Base-by-base conservation (phyloP, 2,329 filamentous ascomycete species). In the Amesomyces nigricolor region DNA sequence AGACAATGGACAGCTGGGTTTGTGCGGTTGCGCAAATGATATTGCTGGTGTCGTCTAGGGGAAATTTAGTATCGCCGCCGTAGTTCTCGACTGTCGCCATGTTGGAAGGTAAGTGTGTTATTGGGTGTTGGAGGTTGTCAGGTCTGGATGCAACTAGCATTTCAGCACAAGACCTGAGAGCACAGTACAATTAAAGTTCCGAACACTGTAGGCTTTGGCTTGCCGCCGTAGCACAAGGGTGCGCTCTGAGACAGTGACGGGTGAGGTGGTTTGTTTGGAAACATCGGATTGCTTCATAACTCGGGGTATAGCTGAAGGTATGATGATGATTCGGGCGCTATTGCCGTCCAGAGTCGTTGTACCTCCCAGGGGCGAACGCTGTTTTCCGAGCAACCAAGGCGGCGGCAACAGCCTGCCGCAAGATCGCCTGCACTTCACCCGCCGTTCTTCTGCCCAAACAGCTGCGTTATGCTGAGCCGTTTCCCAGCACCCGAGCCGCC, bases 401-500 rank as follows among this genome's bases (percentile, higher is more conserved):
- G 11, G 9, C 32, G 11, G 32, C 8, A 35, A 13, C 32, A 9
- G 32, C 9, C 11, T 35, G 32, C 32, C 11, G 30, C 30, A 32
- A 32, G 3, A 32, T 9, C 30, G 30, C 7, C 30, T 32, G 8
- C 26, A 22, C 13, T 40, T 48, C 51, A 54, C 7, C 30, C 60
- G 1, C 53, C 48, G 35, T 53, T 61, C 30, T 59, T 59, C 42
- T 55, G 57, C 17, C 58, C 58, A 61, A 79, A 78, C 9, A 79
- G 66, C 56, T 78, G 75, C 35, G 70, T 72, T 39, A 79, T 60
- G 57, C 72, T 76, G 13, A 79, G 53, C 38, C 68, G 62, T 42
- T 70, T 71, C 48, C 73, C 68, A 5, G 74, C 75, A 49, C 40
- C 17, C 4, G 53, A 39, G 9, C 48, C 54, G 32, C 35, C 29